phyloP scores from a whole-genome alignment of 257 asterid species.

The Salvia rosmarinus region DNA sequence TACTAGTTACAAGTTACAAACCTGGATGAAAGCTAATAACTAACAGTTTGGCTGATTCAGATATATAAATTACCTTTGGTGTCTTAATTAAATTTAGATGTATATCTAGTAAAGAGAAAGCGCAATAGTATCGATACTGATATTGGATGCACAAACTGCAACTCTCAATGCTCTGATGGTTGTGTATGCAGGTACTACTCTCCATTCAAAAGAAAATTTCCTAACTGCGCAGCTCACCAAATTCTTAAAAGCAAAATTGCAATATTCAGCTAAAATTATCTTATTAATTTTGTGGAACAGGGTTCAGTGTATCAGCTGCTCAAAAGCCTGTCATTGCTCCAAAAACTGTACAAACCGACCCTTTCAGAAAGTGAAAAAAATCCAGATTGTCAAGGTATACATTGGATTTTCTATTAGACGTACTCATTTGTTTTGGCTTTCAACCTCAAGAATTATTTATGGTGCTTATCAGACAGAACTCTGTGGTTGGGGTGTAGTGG shows the following conservation, averaged over 20 bases:
- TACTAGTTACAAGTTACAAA: conserved; percentile 19
- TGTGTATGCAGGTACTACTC: conserved; percentile 85
- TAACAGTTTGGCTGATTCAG: conserved; percentile 22
- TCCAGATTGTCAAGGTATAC: conserved; percentile 76
- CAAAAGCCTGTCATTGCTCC: conserved; percentile 87
- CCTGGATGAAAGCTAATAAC: conserved; percentile 9
- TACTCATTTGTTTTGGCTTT: conserved; percentile 17
- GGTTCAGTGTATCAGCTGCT: conserved; percentile 93
- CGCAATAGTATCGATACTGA: conserved; percentile 60
- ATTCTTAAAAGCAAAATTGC: neutral
- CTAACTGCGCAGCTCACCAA: neutral
- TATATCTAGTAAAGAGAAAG: conserved; percentile 77
- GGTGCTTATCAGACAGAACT: conserved; percentile 68
- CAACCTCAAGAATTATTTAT: conserved; percentile 24
- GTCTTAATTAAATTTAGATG: conserved; percentile 73
- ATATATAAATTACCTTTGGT: conserved; percentile 11
- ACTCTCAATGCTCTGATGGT: conserved; percentile 63
- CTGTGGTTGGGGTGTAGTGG: conserved; percentile 98
- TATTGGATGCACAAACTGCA: conserved; percentile 82
- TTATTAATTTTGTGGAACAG: conserved; percentile 43
- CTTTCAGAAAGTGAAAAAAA: conserved; percentile 71
- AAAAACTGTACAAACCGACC: conserved; percentile 79
- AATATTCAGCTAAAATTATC: conserved; percentile 12
- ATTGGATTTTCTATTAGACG: conserved; percentile 11
- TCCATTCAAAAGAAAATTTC: conserved; percentile 19